These are phyloP conservation scores for Trichoderma aggressivum DNA, from an alignment of 2,329 filamentous ascomycete genomes.

Conservation along the genomic window DNA sequence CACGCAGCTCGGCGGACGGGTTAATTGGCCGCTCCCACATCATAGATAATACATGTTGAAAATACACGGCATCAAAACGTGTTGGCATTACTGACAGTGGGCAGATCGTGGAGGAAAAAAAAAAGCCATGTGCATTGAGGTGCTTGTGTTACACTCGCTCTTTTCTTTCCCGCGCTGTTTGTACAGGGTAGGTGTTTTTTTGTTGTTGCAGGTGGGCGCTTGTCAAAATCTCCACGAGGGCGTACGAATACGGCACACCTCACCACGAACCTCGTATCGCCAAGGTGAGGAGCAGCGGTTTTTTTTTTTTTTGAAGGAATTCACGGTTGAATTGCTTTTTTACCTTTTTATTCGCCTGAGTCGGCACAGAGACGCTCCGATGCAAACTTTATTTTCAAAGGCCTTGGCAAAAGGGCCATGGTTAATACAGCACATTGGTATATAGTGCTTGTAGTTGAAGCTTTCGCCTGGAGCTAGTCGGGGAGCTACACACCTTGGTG, in stretches of 20 bases:
- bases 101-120: conserved; percentile 13
- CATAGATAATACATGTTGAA: not conserved
- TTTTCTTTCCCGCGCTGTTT: not conserved
- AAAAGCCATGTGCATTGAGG: not conserved
- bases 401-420: not conserved
- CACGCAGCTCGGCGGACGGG: not conserved
- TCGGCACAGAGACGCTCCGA: conserved; percentile 12
- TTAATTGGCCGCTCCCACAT: not conserved
- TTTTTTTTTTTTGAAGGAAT: not conserved
- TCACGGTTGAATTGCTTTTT: not conserved
- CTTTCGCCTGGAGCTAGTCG: conserved; percentile 1
- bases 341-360: not conserved
- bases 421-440: not conserved
- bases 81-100: not conserved
- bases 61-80: not conserved
- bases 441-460: not conserved
- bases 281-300: not conserved
- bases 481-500: not conserved
- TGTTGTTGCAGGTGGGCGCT: not conserved
- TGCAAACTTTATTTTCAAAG: not conserved
- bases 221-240: not conserved
- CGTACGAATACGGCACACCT: not conserved
- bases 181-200: not conserved
- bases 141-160: not conserved
- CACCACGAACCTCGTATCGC: not conserved